These are phyloP conservation scores for Trichomonascaceae sp. DNA, from an alignment of 1,139 yeast species.

Conservation along the genomic window DNA sequence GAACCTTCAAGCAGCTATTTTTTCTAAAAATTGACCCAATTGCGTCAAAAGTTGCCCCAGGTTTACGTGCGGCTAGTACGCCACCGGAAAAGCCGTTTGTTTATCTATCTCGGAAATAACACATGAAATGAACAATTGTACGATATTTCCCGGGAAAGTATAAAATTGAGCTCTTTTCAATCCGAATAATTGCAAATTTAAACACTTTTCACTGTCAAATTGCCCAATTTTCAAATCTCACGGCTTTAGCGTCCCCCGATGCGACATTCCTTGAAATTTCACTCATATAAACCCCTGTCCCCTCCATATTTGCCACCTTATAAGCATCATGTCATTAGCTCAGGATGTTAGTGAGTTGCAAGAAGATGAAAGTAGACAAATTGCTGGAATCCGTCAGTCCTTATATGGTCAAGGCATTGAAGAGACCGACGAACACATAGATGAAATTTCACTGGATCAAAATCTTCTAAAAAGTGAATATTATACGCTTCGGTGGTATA, in stretches of 20 bases:
- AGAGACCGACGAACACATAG: neutral
- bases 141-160: neutral
- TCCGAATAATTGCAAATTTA: too few relatives aligned
- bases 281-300: neutral
- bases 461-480: slow-evolving; percentile 8
- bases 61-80: neutral
- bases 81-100: neutral
- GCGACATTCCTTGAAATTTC: neutral
- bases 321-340: neutral
- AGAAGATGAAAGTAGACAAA: neutral
- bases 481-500: slow-evolving; percentile 5
- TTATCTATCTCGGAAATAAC: neutral
- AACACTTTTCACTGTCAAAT: neutral
- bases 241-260: too few relatives aligned
- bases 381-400: neutral
- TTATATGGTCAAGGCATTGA: neutral
- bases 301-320: neutral
- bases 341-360: neutral
- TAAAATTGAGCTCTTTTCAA: too few relatives aligned
- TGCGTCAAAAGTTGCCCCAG: neutral
- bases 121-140: neutral
- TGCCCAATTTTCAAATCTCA: too few relatives aligned
- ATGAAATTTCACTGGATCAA: neutral
- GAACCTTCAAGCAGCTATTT: neutral
- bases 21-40: neutral